Conservation (phyloP, 176 grass and related monocot species). For the bread wheat (Triticum aestivum) region DNA sequence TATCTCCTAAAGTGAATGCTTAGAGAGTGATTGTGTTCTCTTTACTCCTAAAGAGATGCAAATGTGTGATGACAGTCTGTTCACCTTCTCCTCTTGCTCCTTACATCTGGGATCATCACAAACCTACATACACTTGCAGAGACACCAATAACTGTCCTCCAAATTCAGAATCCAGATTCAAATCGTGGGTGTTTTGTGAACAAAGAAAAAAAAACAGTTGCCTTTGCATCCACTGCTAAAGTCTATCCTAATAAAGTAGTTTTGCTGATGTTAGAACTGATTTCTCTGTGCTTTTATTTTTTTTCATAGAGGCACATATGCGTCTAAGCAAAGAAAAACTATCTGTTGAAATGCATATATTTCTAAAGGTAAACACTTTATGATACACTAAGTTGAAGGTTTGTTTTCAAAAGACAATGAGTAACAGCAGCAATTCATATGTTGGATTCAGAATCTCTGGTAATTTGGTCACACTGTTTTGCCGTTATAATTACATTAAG, state of each 20-base stretch:
- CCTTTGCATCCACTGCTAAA: background rate
- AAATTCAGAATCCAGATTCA: background rate
- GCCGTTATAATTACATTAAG: background rate
- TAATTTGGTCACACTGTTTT: background rate
- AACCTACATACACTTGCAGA: background rate
- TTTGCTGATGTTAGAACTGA: background rate
- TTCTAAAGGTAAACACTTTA: background rate
- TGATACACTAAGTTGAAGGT: background rate
- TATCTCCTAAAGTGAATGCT: background rate
- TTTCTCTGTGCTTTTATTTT: background rate
- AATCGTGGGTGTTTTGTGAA: background rate
- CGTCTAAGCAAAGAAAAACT: background rate
- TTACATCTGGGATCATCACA: background rate
- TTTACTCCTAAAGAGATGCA: background rate
- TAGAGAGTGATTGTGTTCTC: background rate
- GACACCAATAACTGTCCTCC: background rate
- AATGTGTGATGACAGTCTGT: background rate
- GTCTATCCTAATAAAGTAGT: background rate
- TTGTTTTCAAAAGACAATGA: background rate
- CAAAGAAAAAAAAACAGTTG: background rate
- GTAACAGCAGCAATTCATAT: background rate
- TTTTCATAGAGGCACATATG: background rate
- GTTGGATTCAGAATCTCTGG: background rate
- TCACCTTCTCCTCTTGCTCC: background rate
- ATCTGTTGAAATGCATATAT: background rate